Percentiles rank a stretch among this genome's conserved stretches.
These are phyloP conservation scores for Ascocoryne sarcoides DNA, from an alignment of 2,329 filamentous ascomycete species.

Conservation along the genomic window DNA sequence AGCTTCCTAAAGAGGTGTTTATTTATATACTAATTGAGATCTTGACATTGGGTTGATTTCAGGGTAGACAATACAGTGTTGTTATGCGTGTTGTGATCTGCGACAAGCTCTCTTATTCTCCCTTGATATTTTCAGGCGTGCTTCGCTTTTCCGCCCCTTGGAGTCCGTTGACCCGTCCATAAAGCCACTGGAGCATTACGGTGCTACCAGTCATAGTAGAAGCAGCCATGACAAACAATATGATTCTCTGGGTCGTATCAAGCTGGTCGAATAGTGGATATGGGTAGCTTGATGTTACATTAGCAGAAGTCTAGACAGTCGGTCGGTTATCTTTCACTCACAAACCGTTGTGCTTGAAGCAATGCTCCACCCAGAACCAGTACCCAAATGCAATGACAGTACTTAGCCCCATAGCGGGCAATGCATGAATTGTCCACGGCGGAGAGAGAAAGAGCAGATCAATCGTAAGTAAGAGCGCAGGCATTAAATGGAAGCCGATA, in stretches of 20 bases:
- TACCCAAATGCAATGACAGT: constrained; percentile 55
- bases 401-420: constrained; percentile 51
- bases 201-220: constrained; percentile 65
- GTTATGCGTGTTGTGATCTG: too few relatives aligned
- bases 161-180: constrained; percentile 57
- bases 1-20: too few relatives aligned
- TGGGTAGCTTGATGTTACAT: constrained; percentile 55
- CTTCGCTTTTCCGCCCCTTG: constrained; percentile 30
- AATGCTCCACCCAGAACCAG: constrained; percentile 71
- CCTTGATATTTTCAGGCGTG: constrained; percentile 20
- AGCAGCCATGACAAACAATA: constrained; percentile 63
- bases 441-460: constrained; percentile 63
- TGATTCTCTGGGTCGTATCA: constrained; percentile 53
- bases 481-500: constrained; percentile 57
- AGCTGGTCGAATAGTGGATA: constrained; percentile 76
- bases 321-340: constrained; percentile 31
- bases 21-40: too few relatives aligned
- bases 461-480: constrained; percentile 52
- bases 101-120: constrained; percentile 19
- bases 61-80: too few relatives aligned
- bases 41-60: too few relatives aligned
- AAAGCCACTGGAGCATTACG: constrained; percentile 57
- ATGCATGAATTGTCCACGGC: constrained; percentile 57
- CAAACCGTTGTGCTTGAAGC: constrained; percentile 58
- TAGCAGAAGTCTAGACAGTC: constrained; percentile 1